These are phyloP conservation scores for Boeremia lycopersici DNA, from an alignment of 2,329 filamentous ascomycete genomes.

Conservation along the genomic window DNA sequence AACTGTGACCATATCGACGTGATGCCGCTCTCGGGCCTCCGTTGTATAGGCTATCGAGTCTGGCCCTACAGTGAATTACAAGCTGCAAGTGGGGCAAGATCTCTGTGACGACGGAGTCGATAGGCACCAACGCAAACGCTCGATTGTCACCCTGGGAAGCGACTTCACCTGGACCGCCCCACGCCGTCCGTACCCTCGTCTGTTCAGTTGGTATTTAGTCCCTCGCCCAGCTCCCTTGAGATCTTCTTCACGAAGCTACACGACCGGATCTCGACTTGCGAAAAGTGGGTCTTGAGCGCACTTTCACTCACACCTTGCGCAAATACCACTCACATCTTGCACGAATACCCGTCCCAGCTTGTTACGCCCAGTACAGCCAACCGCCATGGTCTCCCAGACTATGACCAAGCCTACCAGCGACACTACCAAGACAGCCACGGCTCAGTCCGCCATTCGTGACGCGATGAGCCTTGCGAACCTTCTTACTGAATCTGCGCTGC, in stretches of 20 bases:
- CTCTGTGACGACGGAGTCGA: conserved; percentile 9
- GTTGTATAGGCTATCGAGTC: not conserved
- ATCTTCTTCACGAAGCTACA: conserved; percentile 17
- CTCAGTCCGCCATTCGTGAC: conserved; percentile 19
- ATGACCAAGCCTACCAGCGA: not conserved
- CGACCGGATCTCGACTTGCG: not conserved
- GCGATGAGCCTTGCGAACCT: conserved; percentile 37
- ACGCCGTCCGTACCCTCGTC: not conserved
- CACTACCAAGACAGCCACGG: conserved; percentile 4
- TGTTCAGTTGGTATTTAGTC: conserved; percentile 21
- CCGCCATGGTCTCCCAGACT: conserved; percentile 4
- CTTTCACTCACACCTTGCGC: not conserved
- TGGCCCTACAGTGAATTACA: not conserved
- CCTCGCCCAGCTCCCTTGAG: conserved; percentile 36
- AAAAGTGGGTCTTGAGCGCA: not conserved
- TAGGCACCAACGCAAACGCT: conserved; percentile 29
- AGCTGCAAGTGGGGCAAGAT: conserved; percentile 5
- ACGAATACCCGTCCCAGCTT: not conserved
- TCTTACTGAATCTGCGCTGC: conserved; percentile 10
- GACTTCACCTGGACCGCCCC: conserved; percentile 24
- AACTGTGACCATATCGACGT: not conserved
- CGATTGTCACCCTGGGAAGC: conserved; percentile 20
- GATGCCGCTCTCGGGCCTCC: not conserved
- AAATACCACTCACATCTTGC: not conserved
- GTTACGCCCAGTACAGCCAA: conserved; percentile 2